Percentiles rank a stretch among this genome's conserved stretches.
These are phyloP conservation scores for Phytophthora melonis DNA, from an alignment of 352 stramenopile species.

Conservation along the genomic window DNA sequence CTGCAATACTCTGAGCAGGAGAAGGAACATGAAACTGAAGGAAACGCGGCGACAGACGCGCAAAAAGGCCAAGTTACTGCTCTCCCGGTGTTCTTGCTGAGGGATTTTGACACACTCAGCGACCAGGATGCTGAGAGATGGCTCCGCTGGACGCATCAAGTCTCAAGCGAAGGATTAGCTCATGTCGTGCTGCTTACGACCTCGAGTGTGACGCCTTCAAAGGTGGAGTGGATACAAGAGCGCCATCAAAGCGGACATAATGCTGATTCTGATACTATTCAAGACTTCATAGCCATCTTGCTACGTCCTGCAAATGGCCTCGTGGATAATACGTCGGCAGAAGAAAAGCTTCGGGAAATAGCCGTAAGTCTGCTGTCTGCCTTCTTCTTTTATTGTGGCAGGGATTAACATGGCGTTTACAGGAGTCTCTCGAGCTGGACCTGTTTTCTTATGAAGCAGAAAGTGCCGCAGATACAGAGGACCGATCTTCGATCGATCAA, in stretches of 20 bases:
- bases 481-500: neutral
- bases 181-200: constrained; percentile 67
- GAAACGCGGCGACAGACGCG: neutral
- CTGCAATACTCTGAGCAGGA: constrained; percentile 10
- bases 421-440: constrained; percentile 32
- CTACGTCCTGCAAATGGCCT: constrained; percentile 62
- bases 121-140: constrained; percentile 43
- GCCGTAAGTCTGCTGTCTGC: constrained; percentile 33
- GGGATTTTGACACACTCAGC: constrained; percentile 59
- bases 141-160: constrained; percentile 61
- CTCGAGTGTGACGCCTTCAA: constrained; percentile 51
- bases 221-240: constrained; percentile 50
- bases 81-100: constrained; percentile 64
- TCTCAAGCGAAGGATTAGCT: constrained; percentile 55
- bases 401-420: constrained; percentile 1
- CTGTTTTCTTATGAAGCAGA: constrained; percentile 17
- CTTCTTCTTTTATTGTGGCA: neutral
- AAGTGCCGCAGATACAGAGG: neutral
- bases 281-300: constrained; percentile 70
- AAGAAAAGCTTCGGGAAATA: constrained; percentile 60
- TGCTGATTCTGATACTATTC: constrained; percentile 9
- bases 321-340: constrained; percentile 49
- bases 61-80: neutral
- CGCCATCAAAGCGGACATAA: constrained; percentile 34
- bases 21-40: neutral